These are phyloP conservation scores for Eutypa lata DNA, from an alignment of 2,329 filamentous ascomycete genomes.

Conservation along the genomic window DNA sequence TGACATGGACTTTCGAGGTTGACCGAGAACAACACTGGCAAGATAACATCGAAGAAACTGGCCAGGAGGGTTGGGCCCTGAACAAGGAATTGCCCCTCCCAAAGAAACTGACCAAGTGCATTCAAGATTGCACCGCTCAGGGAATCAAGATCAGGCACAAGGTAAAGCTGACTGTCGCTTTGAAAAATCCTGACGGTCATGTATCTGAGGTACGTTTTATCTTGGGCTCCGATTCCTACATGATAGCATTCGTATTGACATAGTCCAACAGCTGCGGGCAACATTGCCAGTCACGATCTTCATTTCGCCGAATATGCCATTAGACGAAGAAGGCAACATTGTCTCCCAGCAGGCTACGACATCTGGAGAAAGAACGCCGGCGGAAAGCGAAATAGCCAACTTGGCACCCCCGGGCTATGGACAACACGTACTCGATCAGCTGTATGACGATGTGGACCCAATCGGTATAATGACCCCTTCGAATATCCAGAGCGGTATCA, in stretches of 20 bases:
- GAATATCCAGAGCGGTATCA: constrained; percentile 63
- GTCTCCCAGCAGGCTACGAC: constrained; percentile 56
- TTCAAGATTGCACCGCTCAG: constrained; percentile 85
- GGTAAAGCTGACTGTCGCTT: constrained; percentile 83
- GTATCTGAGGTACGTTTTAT: constrained; percentile 69
- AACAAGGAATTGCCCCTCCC: constrained; percentile 68
- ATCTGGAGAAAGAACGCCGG: constrained; percentile 33
- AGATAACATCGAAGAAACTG: constrained; percentile 64
- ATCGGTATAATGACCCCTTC: constrained; percentile 69
- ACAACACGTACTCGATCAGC: constrained; percentile 81
- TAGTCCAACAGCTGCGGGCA: constrained; percentile 64
- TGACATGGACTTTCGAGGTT: constrained; percentile 55
- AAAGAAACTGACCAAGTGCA: constrained; percentile 74
- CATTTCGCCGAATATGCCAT: constrained; percentile 88
- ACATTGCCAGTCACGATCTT: constrained; percentile 90
- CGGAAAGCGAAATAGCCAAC: constrained; percentile 53
- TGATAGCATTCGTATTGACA: constrained; percentile 14
- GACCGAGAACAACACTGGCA: constrained; percentile 62
- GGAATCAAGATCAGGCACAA: constrained; percentile 93
- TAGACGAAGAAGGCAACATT: constrained; percentile 84
- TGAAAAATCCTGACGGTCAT: constrained; percentile 94
- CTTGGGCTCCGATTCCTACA: not conserved
- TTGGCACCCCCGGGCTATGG: constrained; percentile 91
- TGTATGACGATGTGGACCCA: constrained; percentile 84
- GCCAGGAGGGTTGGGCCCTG: constrained; percentile 63